phyloP scores from a whole-genome alignment of 164 flowering plant species.

The Sedum album region DNA sequence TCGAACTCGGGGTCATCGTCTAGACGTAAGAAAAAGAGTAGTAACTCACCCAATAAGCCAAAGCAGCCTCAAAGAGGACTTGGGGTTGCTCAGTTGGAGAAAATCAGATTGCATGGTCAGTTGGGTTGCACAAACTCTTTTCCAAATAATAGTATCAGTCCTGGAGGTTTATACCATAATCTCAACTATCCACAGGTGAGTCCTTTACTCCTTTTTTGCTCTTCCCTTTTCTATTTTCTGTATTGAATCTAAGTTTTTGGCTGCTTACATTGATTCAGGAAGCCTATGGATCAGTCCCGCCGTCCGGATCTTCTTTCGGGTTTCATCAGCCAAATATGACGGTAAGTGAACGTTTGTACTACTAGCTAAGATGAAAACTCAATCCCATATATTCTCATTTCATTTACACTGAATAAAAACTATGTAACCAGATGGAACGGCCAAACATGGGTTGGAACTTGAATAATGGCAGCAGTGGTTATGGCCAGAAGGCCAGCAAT shows the following conservation, averaged over 20 bases:
- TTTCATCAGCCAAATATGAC: constrained; percentile 37
- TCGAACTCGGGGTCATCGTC: constrained; percentile 27
- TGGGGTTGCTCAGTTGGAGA: constrained; percentile 95
- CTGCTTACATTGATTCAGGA: constrained; percentile 25
- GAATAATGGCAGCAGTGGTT: constrained; percentile 23
- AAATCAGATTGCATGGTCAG: constrained; percentile 72
- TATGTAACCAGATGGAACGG: constrained; percentile 38
- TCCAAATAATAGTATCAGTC: neutral
- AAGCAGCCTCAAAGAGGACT: constrained; percentile 95
- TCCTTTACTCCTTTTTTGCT: neutral
- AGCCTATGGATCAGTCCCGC: constrained; percentile 28
- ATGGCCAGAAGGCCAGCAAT: neutral
- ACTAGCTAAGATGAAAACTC: too few species aligned
- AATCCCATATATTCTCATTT: neutral
- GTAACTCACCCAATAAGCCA: constrained; percentile 52
- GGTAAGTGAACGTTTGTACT: constrained; percentile 24
- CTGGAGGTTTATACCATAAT: constrained; percentile 15
- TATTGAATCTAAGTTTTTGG: constrained; percentile 19
- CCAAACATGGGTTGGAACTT: constrained; percentile 31
- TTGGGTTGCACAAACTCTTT: constrained; percentile 19
- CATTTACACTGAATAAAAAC: neutral
- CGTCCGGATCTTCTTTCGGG: constrained; percentile 28
- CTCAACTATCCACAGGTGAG: neutral
- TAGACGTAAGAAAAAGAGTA: constrained; percentile 59
- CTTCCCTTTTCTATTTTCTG: neutral